Evolutionary conservation across 495 filamentous ascomycete genomes (phyloP).

Genomic region (Lasiosphaeris hirsuta): DNA sequence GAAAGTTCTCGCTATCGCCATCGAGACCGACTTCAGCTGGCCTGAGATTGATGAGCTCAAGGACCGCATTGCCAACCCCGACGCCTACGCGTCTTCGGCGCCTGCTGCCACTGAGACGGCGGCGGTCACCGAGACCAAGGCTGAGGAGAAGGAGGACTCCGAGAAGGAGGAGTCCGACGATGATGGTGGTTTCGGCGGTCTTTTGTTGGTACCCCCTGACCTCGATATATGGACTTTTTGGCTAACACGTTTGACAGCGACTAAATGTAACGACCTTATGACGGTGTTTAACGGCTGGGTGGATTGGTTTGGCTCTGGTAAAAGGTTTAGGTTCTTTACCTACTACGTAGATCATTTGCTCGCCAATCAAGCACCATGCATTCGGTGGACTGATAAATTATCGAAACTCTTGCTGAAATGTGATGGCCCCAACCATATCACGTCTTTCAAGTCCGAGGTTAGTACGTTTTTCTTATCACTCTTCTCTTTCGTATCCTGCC

Average conservation of each 20-base stretch:
- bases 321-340: constrained; percentile 31
- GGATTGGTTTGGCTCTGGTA: constrained; percentile 37
- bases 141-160: constrained; percentile 57
- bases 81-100: constrained; percentile 81
- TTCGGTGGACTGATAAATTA: constrained; percentile 21
- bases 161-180: constrained; percentile 60
- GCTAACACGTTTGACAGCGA: constrained; percentile 37
- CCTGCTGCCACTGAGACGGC: constrained; percentile 60
- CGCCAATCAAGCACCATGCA: constrained; percentile 41
- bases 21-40: constrained; percentile 92
- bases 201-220: constrained; percentile 54
- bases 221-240: not conserved
- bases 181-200: constrained; percentile 64
- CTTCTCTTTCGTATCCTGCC: not conserved
- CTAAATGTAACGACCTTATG: constrained; percentile 34
- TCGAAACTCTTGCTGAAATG: not conserved
- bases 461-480: constrained; percentile 30
- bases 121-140: constrained; percentile 52
- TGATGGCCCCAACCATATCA: not conserved
- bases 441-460: constrained; percentile 34
- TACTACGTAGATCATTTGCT: constrained; percentile 45
- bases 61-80: constrained; percentile 98
- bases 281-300: constrained; percentile 36
- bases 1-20: constrained; percentile 86
- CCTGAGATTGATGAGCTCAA: constrained; percentile 94